These are phyloP conservation scores for Letharia lupina DNA, from an alignment of 495 filamentous ascomycete species.

Conservation along the genomic window DNA sequence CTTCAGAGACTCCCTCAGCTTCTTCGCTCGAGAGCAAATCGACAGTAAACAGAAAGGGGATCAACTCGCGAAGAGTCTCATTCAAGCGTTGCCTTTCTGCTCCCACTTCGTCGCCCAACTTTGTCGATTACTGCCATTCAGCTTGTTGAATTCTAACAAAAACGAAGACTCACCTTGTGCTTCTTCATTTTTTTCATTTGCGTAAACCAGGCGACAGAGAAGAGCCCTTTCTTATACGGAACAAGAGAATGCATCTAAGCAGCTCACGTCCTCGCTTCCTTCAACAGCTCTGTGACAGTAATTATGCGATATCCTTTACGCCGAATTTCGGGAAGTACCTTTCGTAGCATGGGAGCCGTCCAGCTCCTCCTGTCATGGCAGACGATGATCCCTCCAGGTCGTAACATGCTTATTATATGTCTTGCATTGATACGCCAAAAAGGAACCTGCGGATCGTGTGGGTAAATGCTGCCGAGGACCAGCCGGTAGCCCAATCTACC, in stretches of 20 bases:
- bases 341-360: slow-evolving; percentile 66
- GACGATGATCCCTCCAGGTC: slow-evolving; percentile 67
- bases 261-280: slow-evolving; percentile 20
- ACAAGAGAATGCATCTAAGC: background rate
- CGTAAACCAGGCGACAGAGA: background rate
- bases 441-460: slow-evolving; percentile 73
- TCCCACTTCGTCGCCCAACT: background rate
- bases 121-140: background rate
- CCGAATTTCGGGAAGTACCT: slow-evolving; percentile 60
- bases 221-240: background rate
- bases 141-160: background rate
- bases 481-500: slow-evolving; percentile 50
- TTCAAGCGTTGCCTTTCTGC: background rate
- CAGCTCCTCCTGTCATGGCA: slow-evolving; percentile 75
- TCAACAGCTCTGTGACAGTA: slow-evolving; percentile 57
- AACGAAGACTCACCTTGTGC: background rate
- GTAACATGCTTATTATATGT: slow-evolving; percentile 70
- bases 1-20: background rate
- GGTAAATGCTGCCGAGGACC: slow-evolving; percentile 74
- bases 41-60: background rate
- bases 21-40: background rate
- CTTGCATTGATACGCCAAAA: slow-evolving; percentile 61
- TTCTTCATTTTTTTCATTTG: background rate
- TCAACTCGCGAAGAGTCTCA: background rate
- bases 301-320: slow-evolving; percentile 59